Evolutionary conservation across 192 early-diverging fungal genomes (phyloP).

Genomic region (Linderina pennispora): DNA sequence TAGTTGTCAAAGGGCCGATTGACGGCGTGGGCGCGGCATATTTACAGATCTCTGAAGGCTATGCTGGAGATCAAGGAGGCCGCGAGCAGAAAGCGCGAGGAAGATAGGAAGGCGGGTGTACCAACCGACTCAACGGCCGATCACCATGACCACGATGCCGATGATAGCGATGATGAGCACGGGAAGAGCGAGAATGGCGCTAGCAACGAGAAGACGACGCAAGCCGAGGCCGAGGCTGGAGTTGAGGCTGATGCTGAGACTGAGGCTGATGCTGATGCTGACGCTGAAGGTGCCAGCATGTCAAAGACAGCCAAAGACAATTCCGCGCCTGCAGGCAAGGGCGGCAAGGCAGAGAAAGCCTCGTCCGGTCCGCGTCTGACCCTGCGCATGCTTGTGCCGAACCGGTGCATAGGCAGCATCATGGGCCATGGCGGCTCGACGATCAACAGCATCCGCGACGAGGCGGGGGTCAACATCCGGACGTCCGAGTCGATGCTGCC

Average conservation of each 20-base stretch:
- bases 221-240: background rate
- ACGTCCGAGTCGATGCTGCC: constrained; percentile 39
- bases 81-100: too few relatives aligned
- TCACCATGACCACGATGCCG: too few relatives aligned
- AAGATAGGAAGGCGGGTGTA: too few relatives aligned
- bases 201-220: background rate
- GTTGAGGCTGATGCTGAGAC: background rate
- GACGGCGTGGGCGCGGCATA: constrained; percentile 24
- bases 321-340: background rate
- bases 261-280: background rate
- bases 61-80: constrained; percentile 21
- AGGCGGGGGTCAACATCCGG: constrained; percentile 31
- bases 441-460: constrained; percentile 40
- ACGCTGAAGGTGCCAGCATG: background rate
- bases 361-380: constrained; percentile 1
- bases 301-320: background rate
- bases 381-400: constrained; percentile 40
- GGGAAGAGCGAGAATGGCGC: too few relatives aligned
- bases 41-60: constrained; percentile 17
- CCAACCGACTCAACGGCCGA: too few relatives aligned
- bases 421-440: constrained; percentile 46
- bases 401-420: constrained; percentile 46
- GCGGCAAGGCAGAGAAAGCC: background rate
- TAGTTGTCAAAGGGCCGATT: constrained; percentile 36
- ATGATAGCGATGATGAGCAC: too few relatives aligned